Conservation (phyloP, 805 yeast genomes). For the Saccharomyces eubayanus region DNA sequence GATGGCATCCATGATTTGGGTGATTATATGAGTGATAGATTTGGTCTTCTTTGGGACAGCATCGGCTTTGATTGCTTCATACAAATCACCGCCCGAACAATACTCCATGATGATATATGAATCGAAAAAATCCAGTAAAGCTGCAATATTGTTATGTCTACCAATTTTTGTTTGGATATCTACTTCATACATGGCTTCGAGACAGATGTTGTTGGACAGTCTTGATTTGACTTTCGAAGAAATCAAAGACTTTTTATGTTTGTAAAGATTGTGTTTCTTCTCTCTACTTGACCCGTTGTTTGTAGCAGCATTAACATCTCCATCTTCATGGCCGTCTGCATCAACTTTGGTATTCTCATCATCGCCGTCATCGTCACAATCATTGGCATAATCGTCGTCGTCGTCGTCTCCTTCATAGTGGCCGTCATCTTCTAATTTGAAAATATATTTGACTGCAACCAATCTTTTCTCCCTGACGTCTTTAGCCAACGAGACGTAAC, state of each 20-base stretch:
- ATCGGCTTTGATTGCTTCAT: conserved; percentile 60
- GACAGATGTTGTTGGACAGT: conserved; percentile 36
- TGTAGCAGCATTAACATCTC: conserved; percentile 7
- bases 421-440: conserved; percentile 40
- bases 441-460: conserved; percentile 82
- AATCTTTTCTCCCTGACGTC: conserved; percentile 45
- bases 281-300: conserved; percentile 14
- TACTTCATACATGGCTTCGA: conserved; percentile 64
- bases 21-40: conserved; percentile 45
- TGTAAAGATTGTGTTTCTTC: conserved; percentile 17
- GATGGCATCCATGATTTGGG: conserved; percentile 63
- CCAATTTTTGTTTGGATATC: conserved; percentile 57
- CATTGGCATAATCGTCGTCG: conserved; percentile 21
- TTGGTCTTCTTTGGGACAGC: conserved; percentile 48
- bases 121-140: conserved; percentile 53
- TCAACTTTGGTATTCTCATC: conserved; percentile 10
- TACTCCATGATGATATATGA: conserved; percentile 71
- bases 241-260: conserved; percentile 30
- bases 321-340: conserved; percentile 14
- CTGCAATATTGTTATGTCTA: conserved; percentile 48
- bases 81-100: conserved; percentile 80
- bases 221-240: conserved; percentile 28
- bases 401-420: conserved; percentile 19
- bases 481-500: conserved; percentile 79
- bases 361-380: conserved; percentile 12